phyloP scores from a whole-genome alignment of 495 filamentous ascomycete species.

The Sabuloglossum arenarium region DNA sequence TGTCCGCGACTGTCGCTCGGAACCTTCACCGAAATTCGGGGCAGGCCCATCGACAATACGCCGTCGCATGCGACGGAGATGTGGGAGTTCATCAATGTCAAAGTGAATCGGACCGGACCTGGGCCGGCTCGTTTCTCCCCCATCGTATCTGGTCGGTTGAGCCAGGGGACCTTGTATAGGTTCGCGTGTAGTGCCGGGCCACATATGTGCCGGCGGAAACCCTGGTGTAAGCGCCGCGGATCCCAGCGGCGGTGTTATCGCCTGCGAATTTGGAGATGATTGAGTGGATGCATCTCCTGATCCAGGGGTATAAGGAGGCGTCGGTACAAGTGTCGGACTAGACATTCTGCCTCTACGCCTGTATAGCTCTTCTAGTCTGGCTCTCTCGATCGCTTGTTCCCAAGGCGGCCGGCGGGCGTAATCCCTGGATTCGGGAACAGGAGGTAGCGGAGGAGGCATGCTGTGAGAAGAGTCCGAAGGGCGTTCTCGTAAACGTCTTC shows the following conservation, averaged over 20 bases:
- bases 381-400: not conserved
- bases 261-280: not conserved
- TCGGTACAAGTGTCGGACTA: not conserved
- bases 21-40: not conserved
- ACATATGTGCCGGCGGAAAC: slow-evolving; percentile 6
- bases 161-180: not conserved
- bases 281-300: not conserved
- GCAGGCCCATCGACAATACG: slow-evolving; percentile 11
- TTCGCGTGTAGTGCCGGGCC: not conserved
- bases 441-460: slow-evolving; percentile 14
- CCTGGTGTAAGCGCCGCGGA: not conserved
- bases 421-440: slow-evolving; percentile 19
- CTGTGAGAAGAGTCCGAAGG: not conserved
- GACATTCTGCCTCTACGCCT: not conserved
- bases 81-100: slow-evolving; percentile 12
- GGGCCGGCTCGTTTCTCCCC: not conserved
- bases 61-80: slow-evolving; percentile 14
- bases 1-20: not conserved
- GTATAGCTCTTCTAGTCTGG: not conserved
- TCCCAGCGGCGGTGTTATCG: not conserved
- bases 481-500: not conserved
- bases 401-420: slow-evolving; percentile 7
- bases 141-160: not conserved
- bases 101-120: not conserved
- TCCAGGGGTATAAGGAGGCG: not conserved